These are phyloP conservation scores for Diaporthe australafricana DNA, from an alignment of 2,329 filamentous ascomycete species.

Conservation along the genomic window DNA sequence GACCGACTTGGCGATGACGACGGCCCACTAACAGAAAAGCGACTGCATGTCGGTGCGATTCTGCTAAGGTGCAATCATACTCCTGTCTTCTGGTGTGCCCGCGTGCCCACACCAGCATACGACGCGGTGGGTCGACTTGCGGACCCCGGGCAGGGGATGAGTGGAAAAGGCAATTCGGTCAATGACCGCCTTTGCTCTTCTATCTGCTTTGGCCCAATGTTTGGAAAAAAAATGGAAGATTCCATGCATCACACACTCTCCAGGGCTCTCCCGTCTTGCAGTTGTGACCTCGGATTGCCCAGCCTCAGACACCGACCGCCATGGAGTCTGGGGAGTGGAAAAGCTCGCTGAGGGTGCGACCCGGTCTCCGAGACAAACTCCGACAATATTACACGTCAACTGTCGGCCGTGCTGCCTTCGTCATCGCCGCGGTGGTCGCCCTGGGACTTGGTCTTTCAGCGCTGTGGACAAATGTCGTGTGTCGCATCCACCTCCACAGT, in stretches of 20 bases:
- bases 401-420: background rate
- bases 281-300: conserved; percentile 9
- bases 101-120: conserved; percentile 4
- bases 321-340: background rate
- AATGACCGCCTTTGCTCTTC: conserved; percentile 8
- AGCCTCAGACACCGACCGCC: conserved; percentile 7
- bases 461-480: conserved; percentile 31
- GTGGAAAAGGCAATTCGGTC: background rate
- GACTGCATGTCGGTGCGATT: background rate
- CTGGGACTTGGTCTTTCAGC: conserved; percentile 23
- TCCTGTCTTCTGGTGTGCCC: background rate
- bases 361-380: background rate
- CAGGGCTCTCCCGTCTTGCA: background rate
- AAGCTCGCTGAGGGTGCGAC: background rate
- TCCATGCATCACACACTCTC: background rate
- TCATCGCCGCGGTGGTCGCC: conserved; percentile 10
- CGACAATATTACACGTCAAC: background rate
- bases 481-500: conserved; percentile 32
- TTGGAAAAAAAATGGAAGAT: background rate
- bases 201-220: background rate
- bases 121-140: conserved; percentile 1
- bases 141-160: background rate
- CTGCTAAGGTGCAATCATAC: background rate
- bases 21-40: background rate
- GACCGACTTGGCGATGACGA: background rate